Evolutionary conservation across 192 early-diverging fungal species (phyloP), one percentile per base, ranked within the genome.

Genomic region (Backusella westeae): DNA sequence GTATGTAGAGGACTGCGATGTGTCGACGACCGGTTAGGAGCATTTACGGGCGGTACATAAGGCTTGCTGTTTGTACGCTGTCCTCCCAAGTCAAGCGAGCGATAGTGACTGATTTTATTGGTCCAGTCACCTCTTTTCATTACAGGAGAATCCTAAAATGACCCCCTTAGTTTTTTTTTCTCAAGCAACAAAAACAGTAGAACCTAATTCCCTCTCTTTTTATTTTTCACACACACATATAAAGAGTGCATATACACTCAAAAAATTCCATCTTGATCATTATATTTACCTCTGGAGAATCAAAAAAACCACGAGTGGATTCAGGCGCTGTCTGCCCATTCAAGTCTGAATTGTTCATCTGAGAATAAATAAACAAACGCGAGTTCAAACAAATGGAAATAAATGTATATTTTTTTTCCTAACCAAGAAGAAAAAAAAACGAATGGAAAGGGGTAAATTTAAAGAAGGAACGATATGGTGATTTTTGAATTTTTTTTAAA

Each of bases 291-390:
- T 72, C 75, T 38, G 81, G 81, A 39, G 70, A 36, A 74, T 74
- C 82, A 67, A 83, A 83, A 35, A 83, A 59, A 1, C 82, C 82
- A 41, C 78, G 71, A n/a, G 82, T 83, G 26, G 82, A 83, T 52
- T 83, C 82, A 34, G 82, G 82, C 21, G 82, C 82, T 29, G 82
- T 83, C 53, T 83, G 82, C n/a, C 75, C 75, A 69, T 81, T 68
- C 19, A 81, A 56, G 71, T 81, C 80, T 56, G 68, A 36, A 52
- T 42, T 56, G 19, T 39, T 63, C 36, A 74, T 59, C 26, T 42
- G 23, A 69, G 17, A 41, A 34, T 29, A 21, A 63, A 59, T 19
- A 59, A 41, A 71, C 70, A 14, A 71, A 77, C 42, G 71, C 56
- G 56, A 26, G 56, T 29, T 59, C 56, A 69, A 10, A 69, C 34